These are phyloP conservation scores for Umbelopsis sp. DNA, from an alignment of 192 early-diverging fungal genomes.

Conservation along the genomic window DNA sequence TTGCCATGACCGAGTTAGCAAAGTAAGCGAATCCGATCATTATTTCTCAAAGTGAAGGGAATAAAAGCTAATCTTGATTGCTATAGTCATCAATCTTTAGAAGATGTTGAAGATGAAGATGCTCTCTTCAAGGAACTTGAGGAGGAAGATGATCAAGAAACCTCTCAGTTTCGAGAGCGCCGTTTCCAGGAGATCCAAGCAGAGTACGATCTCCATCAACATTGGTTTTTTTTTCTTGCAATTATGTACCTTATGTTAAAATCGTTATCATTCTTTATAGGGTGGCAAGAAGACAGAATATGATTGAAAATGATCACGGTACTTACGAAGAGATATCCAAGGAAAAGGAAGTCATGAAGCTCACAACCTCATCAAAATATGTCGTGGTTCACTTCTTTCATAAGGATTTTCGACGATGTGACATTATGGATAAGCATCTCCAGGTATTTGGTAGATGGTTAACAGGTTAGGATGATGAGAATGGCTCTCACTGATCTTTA, in stretches of 20 bases:
- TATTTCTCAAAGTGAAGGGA: not conserved
- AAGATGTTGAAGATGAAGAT: conserved; percentile 65
- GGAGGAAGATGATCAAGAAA: conserved; percentile 73
- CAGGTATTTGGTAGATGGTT: conserved; percentile 41
- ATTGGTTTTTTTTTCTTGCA: not conserved
- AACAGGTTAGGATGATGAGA: not conserved
- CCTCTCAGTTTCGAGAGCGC: conserved; percentile 77
- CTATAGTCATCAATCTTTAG: conserved; percentile 19
- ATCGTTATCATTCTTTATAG: conserved; percentile 31
- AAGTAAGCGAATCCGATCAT: not conserved
- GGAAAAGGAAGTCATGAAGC: conserved; percentile 85
- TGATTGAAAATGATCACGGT: conserved; percentile 71
- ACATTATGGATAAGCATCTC: conserved; percentile 91
- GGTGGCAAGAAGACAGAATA: conserved; percentile 60
- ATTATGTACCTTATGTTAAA: not conserved
- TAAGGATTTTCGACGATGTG: conserved; percentile 90
- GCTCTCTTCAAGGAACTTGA: conserved; percentile 85
- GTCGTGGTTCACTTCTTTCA: conserved; percentile 90
- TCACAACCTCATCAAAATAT: conserved; percentile 71
- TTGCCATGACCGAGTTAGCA: not conserved
- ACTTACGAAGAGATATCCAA: conserved; percentile 69
- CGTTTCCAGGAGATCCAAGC: conserved; percentile 82
- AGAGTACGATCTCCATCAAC: conserved; percentile 62
- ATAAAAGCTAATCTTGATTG: not conserved
- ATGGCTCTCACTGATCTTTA: not conserved